Percentiles rank a stretch among this genome's conserved stretches.
Conservation (phyloP, 2,329 filamentous ascomycete genomes). For the Colletotrichum sublineola region DNA sequence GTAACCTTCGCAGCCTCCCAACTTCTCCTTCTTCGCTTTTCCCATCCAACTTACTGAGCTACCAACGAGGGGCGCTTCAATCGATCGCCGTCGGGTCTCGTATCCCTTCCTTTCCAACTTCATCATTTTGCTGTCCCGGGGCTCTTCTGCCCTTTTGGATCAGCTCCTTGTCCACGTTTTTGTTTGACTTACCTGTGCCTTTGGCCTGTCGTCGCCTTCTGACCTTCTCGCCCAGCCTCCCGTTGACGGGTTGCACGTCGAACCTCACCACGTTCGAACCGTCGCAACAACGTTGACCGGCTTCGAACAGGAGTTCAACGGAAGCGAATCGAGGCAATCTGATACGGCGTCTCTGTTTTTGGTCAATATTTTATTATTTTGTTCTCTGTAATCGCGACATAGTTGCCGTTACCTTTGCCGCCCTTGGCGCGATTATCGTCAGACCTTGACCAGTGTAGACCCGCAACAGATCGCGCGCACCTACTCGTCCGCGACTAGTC, state of each 20-base stretch:
- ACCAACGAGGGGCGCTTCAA: conserved; percentile 39
- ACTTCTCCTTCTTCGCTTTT: conserved; percentile 53
- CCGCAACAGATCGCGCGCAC: conserved; percentile 40
- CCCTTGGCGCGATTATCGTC: conserved; percentile 41
- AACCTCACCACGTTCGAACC: conserved; percentile 39
- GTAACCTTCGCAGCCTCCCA: conserved; percentile 52
- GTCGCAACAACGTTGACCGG: conserved; percentile 31
- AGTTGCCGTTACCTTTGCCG: conserved; percentile 18
- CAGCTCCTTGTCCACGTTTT: conserved; percentile 12
- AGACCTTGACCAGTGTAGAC: conserved; percentile 41
- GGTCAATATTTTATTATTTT: neutral
- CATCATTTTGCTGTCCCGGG: conserved; percentile 32
- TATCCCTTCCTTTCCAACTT: conserved; percentile 43
- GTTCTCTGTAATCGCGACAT: conserved; percentile 18
- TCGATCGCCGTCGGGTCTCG: conserved; percentile 40
- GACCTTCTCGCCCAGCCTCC: conserved; percentile 34
- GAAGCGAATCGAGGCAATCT: conserved; percentile 25
- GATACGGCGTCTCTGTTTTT: neutral
- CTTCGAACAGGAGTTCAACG: neutral
- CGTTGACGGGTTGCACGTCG: conserved; percentile 39
- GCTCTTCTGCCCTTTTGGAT: conserved; percentile 13
- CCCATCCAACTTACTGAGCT: conserved; percentile 47
- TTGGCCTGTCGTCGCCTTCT: conserved; percentile 26
- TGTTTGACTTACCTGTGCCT: conserved; percentile 25
- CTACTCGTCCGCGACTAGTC: conserved; percentile 14